These are phyloP conservation scores for Auxenochlorella pyrenoidosa DNA, from an alignment of 139 green algal genomes.

Conservation along the genomic window DNA sequence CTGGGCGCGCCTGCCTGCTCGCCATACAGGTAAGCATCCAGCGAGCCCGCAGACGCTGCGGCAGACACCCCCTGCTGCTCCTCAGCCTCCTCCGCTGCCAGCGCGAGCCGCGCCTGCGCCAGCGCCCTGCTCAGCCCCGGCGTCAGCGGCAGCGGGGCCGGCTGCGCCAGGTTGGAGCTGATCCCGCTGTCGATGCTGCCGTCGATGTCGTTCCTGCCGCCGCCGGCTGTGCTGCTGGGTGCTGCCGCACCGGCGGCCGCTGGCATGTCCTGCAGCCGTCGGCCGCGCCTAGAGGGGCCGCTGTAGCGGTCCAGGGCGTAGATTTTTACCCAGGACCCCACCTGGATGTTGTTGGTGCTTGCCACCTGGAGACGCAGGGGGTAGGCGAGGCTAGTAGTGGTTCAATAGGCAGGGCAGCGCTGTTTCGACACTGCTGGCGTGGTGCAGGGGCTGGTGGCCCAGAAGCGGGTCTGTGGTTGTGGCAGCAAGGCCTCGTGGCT, in stretches of 20 bases:
- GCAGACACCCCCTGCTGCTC: not conserved
- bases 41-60: not conserved
- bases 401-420: no score
- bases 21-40: constrained; percentile 20
- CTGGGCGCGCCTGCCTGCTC: not conserved
- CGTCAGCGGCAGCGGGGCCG: not conserved
- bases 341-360: not conserved
- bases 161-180: not conserved
- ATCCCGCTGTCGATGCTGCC: not conserved
- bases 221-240: not conserved
- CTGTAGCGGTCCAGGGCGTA: not conserved
- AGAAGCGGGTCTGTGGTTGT: no score
- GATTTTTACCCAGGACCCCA: constrained; percentile 7
- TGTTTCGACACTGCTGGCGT: no score
- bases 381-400: not conserved
- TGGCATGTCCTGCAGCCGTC: not conserved
- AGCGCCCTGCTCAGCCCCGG: not conserved
- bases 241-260: not conserved
- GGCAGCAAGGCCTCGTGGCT: no score
- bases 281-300: not conserved
- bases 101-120: not conserved
- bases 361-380: not conserved
- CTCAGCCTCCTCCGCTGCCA: not conserved
- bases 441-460: no score
- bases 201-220: not conserved